Evolutionary conservation across 2,329 filamentous ascomycete species (phyloP), one percentile per base, ranked within the genome.

Genomic region (Hyphodiscus sp.): DNA sequence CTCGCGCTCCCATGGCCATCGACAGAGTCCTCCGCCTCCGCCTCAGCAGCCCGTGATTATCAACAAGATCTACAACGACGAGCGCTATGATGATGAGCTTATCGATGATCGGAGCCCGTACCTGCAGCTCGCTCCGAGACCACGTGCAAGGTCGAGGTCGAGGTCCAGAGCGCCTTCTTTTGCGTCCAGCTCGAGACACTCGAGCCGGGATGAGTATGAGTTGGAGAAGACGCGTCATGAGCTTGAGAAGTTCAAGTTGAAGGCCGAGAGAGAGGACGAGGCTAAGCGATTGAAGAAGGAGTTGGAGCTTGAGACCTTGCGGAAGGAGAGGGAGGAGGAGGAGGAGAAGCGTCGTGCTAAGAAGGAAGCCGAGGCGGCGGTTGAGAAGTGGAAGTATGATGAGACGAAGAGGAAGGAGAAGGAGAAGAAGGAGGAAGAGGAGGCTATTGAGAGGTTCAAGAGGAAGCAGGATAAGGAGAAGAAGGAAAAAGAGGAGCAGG

Each of bases 11-110:
- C 55, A 54, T 0, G 56, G 59, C 2, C 53, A 55, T 47, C 53
- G 56, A 11, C 47, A 56, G 16, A 53, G 47, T 4, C 55, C 55
- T 20, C 60, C 62, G 10, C 54, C 56, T 4, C 38, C 55, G n/a
- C 20, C 70, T 11, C 60, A 66, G 5, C 77, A 79, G 1, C 72
- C 83, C 47, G 76, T 83, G 50, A 82, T 83, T 65, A 80, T 81
- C 63, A 82, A 81, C 65, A 72, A 72, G 53, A 76, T 79, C 53
- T 76, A 78, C 60, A 71, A 74, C 1, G 77, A 80, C 44, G 58
- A 60, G 20, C 52, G 58, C 20, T 56, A 58, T 19, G 58, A 60
- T 20, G 58, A 61, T 29, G 43, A 33, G 13, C 4, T 26, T 8
- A 8, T 26, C 23, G 50, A 52, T 10, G 50, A 52, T 11, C 15